Base-by-base conservation (phyloP, 305 asterid species). In the Rubia tinctorum region DNA sequence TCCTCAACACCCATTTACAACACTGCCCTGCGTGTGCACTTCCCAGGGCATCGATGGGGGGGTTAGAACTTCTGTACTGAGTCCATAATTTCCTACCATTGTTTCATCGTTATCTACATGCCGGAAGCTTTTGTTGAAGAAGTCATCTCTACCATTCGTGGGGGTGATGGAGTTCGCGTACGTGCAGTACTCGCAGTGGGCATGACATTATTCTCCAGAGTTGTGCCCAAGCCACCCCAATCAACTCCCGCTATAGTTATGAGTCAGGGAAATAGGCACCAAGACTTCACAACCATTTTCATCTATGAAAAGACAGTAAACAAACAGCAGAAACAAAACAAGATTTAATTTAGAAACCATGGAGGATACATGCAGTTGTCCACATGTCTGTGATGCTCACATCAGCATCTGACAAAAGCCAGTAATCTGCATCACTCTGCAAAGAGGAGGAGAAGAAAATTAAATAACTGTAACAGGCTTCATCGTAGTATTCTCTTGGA, bases 321-420 rank as follows among this genome's bases (percentile, higher is more conserved):
- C n/a, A 60, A 18, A 60, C 49, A 14, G 56, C 55, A n/a, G n/a
- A 27, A 7, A 23, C 39, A 40, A 47, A 68, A 61, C 65, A 40
- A 43, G 25, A 39, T 72, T 65, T 2, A 43, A 66, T n/a, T 27
- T 13, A 15, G 68, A 27, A 59, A 53, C 23, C 37, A 61, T 12
- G 68, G 56, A 86, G 90, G 92, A 92, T 90, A 92, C 98, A 74
- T 66, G 86, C 92, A 45, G 86, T 79, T 58, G 82, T 76, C 96
- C 96, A 92, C 95, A 92, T 84, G 81, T 89, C 94, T n/a, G 90
- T 82, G 82, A 89, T 85, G 86, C 97, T 90, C 76, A 88, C 85
- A 76, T 76, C 95, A 68, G 87, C 83, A 64, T 89, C 96, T 2
- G 96, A 86, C 73, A 80, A 77, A 44, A 90, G 91, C 96, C 92